Evolutionary conservation across 2,329 filamentous ascomycete species (phyloP), one percentile per base, ranked within the genome.

Genomic region (Passalora sequoiae): DNA sequence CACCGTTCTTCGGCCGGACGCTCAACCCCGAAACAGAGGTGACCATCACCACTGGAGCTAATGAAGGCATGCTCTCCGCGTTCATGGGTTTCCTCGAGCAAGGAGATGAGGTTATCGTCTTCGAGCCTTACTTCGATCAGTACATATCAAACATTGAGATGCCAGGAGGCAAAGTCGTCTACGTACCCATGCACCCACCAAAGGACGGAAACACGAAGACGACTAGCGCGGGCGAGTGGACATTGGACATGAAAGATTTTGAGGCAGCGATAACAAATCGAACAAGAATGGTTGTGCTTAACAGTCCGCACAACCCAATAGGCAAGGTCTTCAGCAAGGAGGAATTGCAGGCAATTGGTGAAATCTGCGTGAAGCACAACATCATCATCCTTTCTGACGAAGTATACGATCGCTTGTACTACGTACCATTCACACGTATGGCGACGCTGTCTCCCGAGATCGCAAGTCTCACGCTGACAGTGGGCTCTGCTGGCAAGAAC

Each of bases 71-170:
- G 88, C 74, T 98, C 53, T 91, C 86, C 62, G 92, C 89, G 0
- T 97, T 98, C 62, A 97, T 98, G 92, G 92, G 79, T 2, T 98
- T 98, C 58, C 81, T 98, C 46, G 92, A 98, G 67, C 77, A 80
- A 1, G 92, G 88, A 9, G 92, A 98, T 62, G 92, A 98, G 67
- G 92, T 96, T 54, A 96, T 98, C 55, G 78, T 98, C 44, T 96
- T 98, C 64, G 92, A 98, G 71, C 92, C 92, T 8, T 98, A 96
- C 70, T 98, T 97, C 64, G 92, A 98, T 68, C 92, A 98, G 81
- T 94, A 97, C 66, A 94, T 98, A 55, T 89, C 84, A 73, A 98
- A 98, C 69, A 97, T 98, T 53, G 86, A 96, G 67, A 97, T 98
- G 89, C 83, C 92, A 1, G 92, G 92, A 39, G 92, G 92, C 55